Evolutionary conservation across 2,329 filamentous ascomycete species (phyloP).

Genomic region (Phialocephala subalpina): DNA sequence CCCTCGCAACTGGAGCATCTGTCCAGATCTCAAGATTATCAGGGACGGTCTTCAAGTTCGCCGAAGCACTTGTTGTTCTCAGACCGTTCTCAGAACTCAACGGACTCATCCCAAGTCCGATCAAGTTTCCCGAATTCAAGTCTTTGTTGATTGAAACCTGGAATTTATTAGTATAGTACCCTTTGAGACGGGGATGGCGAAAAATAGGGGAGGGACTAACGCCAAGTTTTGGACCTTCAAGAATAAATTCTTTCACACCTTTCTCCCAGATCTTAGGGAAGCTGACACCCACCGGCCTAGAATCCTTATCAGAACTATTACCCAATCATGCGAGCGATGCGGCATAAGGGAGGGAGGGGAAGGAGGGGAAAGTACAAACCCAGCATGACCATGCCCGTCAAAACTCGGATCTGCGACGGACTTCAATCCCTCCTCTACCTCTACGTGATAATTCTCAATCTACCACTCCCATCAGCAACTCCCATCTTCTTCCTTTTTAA

Average conservation of each 20-base stretch:
- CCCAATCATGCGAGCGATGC: no score
- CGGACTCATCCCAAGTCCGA: conserved; percentile 60
- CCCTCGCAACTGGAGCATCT: conserved; percentile 53
- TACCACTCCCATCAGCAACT: conserved; percentile 33
- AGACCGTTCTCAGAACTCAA: conserved; percentile 55
- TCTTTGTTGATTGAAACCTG: conserved; percentile 54
- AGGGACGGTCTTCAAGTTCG: conserved; percentile 53
- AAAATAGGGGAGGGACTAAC: no score
- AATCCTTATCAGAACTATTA: no score
- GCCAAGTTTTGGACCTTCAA: conserved; percentile 56
- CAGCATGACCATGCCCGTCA: neutral
- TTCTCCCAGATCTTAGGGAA: conserved; percentile 44
- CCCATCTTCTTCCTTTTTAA: conserved; percentile 57
- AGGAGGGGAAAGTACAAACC: neutral
- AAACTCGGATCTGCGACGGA: neutral
- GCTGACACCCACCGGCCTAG: no score
- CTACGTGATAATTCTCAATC: neutral
- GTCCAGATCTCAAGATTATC: conserved; percentile 62
- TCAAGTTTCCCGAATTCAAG: conserved; percentile 64
- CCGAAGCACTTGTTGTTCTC: conserved; percentile 56
- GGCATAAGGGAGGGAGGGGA: no score
- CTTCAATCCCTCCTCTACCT: neutral
- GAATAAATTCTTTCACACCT: conserved; percentile 51
- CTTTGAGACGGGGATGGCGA: no score
- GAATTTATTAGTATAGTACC: conserved; percentile 48